Base-by-base conservation (phyloP, 768 basidiomycete genomes). In the Favolaschia claudopus region DNA sequence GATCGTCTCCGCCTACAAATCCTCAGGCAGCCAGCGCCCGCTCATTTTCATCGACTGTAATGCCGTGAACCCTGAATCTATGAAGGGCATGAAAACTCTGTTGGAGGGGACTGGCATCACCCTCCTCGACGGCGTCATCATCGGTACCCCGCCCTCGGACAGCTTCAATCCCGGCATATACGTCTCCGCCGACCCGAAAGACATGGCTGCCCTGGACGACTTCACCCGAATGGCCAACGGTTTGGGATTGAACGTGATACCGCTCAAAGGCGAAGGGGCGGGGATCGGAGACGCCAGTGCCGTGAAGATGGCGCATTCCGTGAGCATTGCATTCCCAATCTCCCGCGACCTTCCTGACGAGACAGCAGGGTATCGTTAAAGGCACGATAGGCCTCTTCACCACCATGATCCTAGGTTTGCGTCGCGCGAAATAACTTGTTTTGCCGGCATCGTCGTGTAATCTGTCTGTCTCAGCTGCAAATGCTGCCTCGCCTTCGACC, bases 251-350 rank as follows among this genome's bases (percentile, higher is more conserved):
- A 77, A 75, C 39, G 64, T 79, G 7, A 73, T 73, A n/a, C 65
- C 73, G 7, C 55, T 83, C 59, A 75, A 67, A 32, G 79, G 77
- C 36, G 77, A 79, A 40, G 77, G 75, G 15, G 71, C 74, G 1
- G 75, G 74, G 3, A 69, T 80, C 3, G 82, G 82, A 2, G 82
- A 79, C 46, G 83, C 81, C 1, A 84, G 82, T 47, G 81, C 80
- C 8, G 59, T 82, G 49, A 84, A 84, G 72, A 81, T 82, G 81
- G 76, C 79, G 2, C 79, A 83, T 70, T 76, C 77, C 36, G 82
- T 82, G 46, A 52, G 78, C 63, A 24, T 17, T 36, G 57, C 22
- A 10, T n/a, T 1, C 13, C 22, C 0, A 38, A 20, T 20, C 5
- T 27, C 4, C 31, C 4, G 19, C 6, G 17, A 14, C 36, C 2